Base-by-base conservation (phyloP, 176 grass and related monocot genomes). In the Chloris gayana region DNA sequence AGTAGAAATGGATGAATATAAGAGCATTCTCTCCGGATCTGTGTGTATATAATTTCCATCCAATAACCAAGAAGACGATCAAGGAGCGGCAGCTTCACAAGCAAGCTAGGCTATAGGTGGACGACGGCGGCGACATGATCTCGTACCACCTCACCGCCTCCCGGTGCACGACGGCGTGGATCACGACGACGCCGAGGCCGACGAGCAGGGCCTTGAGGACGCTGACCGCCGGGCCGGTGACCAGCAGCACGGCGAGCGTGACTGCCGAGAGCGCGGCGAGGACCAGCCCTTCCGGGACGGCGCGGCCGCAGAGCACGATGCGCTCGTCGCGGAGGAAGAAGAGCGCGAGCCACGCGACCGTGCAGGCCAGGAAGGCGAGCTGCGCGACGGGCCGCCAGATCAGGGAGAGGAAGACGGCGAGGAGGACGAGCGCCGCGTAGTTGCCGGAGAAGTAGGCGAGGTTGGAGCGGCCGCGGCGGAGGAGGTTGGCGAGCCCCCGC, bases 311-410 rank as follows among this genome's bases (percentile, higher is more conserved):
- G 58, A 61, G 25, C 3, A 29, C 9, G 58, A 14, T 2, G 25
- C 25, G 58, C 58, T 61, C 58, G 24, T 29, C 58, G 58, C 58
- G 25, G 58, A 61, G 58, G 58, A 61, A 61, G 58, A 61, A 61
- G 58, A 61, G 58, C 11, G 11, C 25, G 58, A 61, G 58, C 58
- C 58, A 29, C 25, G 58, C 25, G 58, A 21, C 25, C 58, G 12
- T 14, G 25, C 58, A 61, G 25, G 58, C 58, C 25, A 61, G 58
- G 25, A 61, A 29, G 10, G 22, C 54, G 54, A 57, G 54, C 54
- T 57, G 54, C 4, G 54, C 19, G 7, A 57, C 54, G 54, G 54
- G 54, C 54, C 7, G 21, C 54, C 54, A 24, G 22, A 57, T 3
- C 54, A 57, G 22, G 7, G 54, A 0, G 54, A 57, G 54, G 54